Base-by-base conservation (phyloP, 1,284 basidiomycete species). In the Puccinia hordei region DNA sequence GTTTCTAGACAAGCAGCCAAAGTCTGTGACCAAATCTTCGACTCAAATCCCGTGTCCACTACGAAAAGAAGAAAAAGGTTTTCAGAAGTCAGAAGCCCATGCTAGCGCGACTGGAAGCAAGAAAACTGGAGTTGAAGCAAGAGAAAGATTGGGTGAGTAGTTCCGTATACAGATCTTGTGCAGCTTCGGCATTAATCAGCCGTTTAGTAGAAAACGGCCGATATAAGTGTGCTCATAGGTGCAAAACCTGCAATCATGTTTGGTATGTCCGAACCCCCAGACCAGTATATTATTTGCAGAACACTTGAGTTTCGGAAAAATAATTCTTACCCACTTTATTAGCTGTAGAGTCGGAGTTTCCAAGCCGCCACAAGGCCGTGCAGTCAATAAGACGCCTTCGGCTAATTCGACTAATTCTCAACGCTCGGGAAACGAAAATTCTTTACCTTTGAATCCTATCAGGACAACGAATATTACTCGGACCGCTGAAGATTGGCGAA, bases 161-260 rank as follows among this genome's bases (percentile, higher is more conserved):
- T 53, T 24, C 19, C 30, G 38, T 33, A 15, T 46, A 22, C 9
- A 59, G 13, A 13, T 41, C 30, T 6, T 35, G 59, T 51, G 13
- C 61, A 71, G 55, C 27, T 44, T 24, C 44, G 44, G 49, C 0
- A 22, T 22, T n/a, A 41, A 49, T 73, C 19, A 33, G n/a, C 38
- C 55, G n/a, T 65, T 77, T 73, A 1, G 15, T 33, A 81, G 79
- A 73, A 66, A 81, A 81, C 53, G 79, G 79, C 24, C 72, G 79
- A 55, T 81, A 68, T 35, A 74, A 74, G 73, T 81, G 79, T 38
- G 72, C 59, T 55, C 79, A 81, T 24, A 81, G 53, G 63, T 81
- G 79, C 63, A 74, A 74, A 81, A 13, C 9, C 10, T 81, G 79
- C 59, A 27, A 66, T 68, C 79, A 81, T 65, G 35, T 27, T 44